Percentiles rank a stretch among this genome's conserved stretches.
These are phyloP conservation scores for Eucalyptus cloeziana DNA, from an alignment of 345 rosid genomes.

Conservation along the genomic window DNA sequence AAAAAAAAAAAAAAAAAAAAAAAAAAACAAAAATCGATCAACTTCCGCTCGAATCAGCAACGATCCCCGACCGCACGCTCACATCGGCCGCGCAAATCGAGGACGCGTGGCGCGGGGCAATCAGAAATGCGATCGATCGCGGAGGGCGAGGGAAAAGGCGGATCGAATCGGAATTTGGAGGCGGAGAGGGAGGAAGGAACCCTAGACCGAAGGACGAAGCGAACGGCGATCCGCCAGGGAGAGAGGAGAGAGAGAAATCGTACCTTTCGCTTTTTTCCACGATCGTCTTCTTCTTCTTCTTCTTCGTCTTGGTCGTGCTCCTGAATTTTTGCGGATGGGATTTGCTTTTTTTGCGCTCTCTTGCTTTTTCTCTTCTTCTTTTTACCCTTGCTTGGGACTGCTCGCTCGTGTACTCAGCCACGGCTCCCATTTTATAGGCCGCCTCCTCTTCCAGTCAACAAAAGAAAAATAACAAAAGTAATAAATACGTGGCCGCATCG, in stretches of 20 bases:
- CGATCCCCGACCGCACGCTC: neutral
- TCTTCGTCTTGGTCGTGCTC: neutral
- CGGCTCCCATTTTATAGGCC: rapidly evolving
- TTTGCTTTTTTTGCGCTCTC: too few species aligned
- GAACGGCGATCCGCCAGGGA: neutral
- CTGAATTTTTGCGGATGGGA: neutral
- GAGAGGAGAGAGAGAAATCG: neutral
- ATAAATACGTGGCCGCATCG: neutral
- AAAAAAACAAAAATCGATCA: neutral
- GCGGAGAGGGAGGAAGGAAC: neutral
- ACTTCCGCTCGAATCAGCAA: neutral
- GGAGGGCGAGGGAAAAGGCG: neutral
- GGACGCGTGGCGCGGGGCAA: neutral
- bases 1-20: neutral
- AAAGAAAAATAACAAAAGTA: too few species aligned
- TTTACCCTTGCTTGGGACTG: neutral
- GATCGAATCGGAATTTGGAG: neutral
- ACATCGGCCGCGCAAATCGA: neutral
- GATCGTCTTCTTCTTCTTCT: neutral
- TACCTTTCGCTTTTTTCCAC: neutral
- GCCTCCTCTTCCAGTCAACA: neutral
- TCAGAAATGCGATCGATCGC: neutral
- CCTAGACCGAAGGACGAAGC: neutral
- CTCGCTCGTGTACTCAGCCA: neutral
- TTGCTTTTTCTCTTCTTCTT: neutral